These are phyloP conservation scores for Kwoniella dendrophila DNA, from an alignment of 768 basidiomycete genomes.

Conservation along the genomic window DNA sequence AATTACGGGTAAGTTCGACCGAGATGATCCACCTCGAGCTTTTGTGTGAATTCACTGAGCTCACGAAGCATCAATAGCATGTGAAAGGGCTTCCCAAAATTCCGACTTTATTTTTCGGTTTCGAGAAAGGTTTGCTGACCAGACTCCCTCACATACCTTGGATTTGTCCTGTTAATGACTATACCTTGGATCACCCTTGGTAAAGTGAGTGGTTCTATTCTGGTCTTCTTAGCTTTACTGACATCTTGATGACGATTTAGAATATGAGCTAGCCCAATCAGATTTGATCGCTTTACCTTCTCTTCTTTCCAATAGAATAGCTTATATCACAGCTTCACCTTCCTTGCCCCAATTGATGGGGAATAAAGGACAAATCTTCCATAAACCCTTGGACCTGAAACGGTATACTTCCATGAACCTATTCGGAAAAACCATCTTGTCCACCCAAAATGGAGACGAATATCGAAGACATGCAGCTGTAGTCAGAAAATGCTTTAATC, in stretches of 20 bases:
- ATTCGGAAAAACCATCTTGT: slow-evolving; percentile 33
- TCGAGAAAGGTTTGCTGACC: slow-evolving; percentile 31
- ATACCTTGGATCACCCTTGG: slow-evolving; percentile 35
- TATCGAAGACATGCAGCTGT: slow-evolving; percentile 30
- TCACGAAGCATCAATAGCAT: too few relatives aligned
- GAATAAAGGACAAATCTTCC: slow-evolving; percentile 7
- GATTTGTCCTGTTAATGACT: slow-evolving; percentile 27
- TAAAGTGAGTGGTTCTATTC: slow-evolving; percentile 26
- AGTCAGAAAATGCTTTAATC: slow-evolving; percentile 34
- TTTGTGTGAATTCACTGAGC: too few relatives aligned
- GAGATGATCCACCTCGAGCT: too few relatives aligned
- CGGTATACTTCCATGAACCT: slow-evolving; percentile 29
- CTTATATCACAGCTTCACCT: slow-evolving; percentile 30
- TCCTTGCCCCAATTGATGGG: slow-evolving; percentile 4
- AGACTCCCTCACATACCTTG: slow-evolving; percentile 37
- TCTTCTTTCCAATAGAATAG: slow-evolving; percentile 20
- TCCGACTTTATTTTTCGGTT: slow-evolving; percentile 27
- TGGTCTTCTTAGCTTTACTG: neutral
- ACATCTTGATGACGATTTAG: slow-evolving; percentile 8
- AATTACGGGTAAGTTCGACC: too few relatives aligned
- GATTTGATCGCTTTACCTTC: slow-evolving; percentile 33
- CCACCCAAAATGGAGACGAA: slow-evolving; percentile 28
- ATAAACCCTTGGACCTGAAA: slow-evolving; percentile 25
- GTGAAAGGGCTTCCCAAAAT: slow-evolving; percentile 27
- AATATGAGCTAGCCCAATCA: slow-evolving; percentile 29